Evolutionary conservation across 371 early-diverging fungal genomes (phyloP).

Genomic region (Dipsacomyces acuminosporus): DNA sequence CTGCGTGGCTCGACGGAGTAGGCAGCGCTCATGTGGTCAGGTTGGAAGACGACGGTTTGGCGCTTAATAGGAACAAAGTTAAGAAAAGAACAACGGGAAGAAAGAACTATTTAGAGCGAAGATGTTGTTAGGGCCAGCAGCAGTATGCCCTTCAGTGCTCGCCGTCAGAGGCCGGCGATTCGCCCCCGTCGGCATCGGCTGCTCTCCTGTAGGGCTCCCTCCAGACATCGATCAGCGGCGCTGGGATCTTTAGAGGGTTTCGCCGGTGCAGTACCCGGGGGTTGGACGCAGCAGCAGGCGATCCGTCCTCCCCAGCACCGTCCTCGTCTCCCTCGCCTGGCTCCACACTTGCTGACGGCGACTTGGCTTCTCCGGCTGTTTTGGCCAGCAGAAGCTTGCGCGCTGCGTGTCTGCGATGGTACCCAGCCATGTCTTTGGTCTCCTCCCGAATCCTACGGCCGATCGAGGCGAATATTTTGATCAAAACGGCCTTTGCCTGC

Average conservation of each 20-base stretch:
- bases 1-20: too few species aligned
- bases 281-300: not conserved
- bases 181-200: conserved; percentile 5
- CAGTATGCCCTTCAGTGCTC: too few species aligned
- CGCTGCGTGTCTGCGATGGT: conserved; percentile 35
- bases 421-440: conserved; percentile 39
- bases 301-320: not conserved
- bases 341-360: not conserved
- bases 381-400: conserved; percentile 32
- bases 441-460: conserved; percentile 35
- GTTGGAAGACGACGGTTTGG: too few species aligned
- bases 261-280: conserved; percentile 6
- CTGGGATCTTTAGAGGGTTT: conserved; percentile 32
- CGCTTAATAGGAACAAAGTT: too few species aligned
- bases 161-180: too few species aligned
- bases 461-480: conserved; percentile 28
- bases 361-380: not conserved
- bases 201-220: conserved; percentile 31
- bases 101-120: too few species aligned
- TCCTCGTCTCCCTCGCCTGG: not conserved
- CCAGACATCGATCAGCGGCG: conserved; percentile 36
- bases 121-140: too few species aligned
- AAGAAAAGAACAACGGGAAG: too few species aligned
- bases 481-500: conserved; percentile 14
- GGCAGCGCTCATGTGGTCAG: too few species aligned